Percentiles rank a stretch among this genome's conserved stretches.
These are phyloP conservation scores for Furcasterigmium sp. DNA, from an alignment of 2,329 filamentous ascomycete genomes.

Conservation along the genomic window DNA sequence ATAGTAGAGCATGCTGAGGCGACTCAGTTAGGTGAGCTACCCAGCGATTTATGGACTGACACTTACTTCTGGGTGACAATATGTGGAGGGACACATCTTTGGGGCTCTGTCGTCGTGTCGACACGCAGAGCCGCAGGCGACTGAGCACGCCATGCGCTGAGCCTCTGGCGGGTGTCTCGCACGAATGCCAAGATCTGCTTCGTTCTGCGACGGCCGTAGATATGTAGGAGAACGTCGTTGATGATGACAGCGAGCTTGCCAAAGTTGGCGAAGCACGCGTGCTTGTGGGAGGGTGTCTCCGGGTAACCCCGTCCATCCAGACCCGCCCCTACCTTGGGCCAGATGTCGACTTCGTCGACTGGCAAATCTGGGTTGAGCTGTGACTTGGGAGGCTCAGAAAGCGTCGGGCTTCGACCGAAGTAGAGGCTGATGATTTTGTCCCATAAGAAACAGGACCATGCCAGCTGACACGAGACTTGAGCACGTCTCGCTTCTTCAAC, in stretches of 20 bases:
- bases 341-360: constrained; percentile 12
- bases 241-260: constrained; percentile 18
- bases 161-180: not conserved
- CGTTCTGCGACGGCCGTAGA: constrained; percentile 6
- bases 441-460: constrained; percentile 22
- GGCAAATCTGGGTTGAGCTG: constrained; percentile 5
- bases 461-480: constrained; percentile 7
- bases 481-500: too few relatives aligned
- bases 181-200: not conserved
- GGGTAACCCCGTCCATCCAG: constrained; percentile 2
- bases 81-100: constrained; percentile 12
- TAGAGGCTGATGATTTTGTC: constrained; percentile 21
- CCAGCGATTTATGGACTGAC: too few relatives aligned
- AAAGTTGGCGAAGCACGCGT: constrained; percentile 17
- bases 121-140: constrained; percentile 9
- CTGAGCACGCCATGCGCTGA: constrained; percentile 11
- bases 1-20: constrained; percentile 15
- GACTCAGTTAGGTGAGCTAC: too few relatives aligned
- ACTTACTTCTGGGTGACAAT: constrained; percentile 14
- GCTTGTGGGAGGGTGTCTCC: constrained; percentile 8
- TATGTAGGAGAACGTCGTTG: constrained; percentile 16
- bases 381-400: constrained; percentile 12
- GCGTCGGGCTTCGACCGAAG: constrained; percentile 11
- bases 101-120: constrained; percentile 7
- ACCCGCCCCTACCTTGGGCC: constrained; percentile 13